Evolutionary conservation across 2,329 filamentous ascomycete species (phyloP), one percentile per base, ranked within the genome.

Genomic region (Xylaria sp.): DNA sequence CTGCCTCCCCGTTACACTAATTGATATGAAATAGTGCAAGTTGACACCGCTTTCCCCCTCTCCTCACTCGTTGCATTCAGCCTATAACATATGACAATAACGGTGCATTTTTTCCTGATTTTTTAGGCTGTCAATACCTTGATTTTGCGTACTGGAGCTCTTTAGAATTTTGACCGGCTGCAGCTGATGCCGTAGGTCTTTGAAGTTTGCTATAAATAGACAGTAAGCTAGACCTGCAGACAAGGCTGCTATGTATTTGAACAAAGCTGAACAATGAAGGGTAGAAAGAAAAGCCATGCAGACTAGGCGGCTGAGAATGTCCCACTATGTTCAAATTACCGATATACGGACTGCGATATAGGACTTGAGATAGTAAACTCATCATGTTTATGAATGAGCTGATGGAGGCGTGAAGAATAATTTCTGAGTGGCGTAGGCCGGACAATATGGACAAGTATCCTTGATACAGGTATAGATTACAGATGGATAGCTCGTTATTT

Each of bases 271-370:
- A 37, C 1, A 6, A 37, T 6, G 39, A 23, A 41, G 20, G 23
- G 25, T 5, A 57, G 1, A 5, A 18, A n/a, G 28, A 28, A 28
- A 28, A 28, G 23, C 23, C 20, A 18, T n/a, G 39, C 54, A 18
- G 9, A 28, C 13, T n/a, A 39, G 28, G n/a, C 25, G 25, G 34
- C 56, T 48, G 25, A 37, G 18, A 6, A 61, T 18, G n/a, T 44
- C 46, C 51, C 18, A 13, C 58, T 20, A 3, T 34, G 34, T 51
- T 25, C 18, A 62, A 62, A 63, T 58, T 25, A 65, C 23, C 52
- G 37, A 15, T 20, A 13, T 54, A 46, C 62, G 67, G 52, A 59
- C 18, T 63, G 67, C 63, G 67, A 57, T 46, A 20, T 46, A 62
- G 32, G 28, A 23, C 32, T 6, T 54, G 4, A 25, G 18, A 5